These are phyloP conservation scores for Leishmania mexicana DNA, from an alignment of 208 protist species.

Conservation along the genomic window DNA sequence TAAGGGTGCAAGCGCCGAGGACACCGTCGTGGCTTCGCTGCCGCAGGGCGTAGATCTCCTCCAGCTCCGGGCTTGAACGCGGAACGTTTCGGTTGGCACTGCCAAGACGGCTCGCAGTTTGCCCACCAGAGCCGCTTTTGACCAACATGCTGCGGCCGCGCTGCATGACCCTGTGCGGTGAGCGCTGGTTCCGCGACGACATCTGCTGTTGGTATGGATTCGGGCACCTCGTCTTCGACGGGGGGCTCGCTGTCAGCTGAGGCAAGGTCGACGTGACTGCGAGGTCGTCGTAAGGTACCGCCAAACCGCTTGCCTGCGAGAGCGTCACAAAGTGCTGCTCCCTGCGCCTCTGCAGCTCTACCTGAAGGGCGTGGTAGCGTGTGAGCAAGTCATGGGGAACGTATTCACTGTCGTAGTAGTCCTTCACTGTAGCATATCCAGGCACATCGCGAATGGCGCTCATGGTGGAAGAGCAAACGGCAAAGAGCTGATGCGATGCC, in stretches of 20 bases:
- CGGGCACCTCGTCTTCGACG: background rate
- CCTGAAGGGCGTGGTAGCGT: slow-evolving; percentile 33
- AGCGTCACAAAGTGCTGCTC: slow-evolving; percentile 22
- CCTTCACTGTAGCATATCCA: slow-evolving; percentile 30
- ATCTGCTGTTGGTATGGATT: background rate
- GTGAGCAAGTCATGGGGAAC: slow-evolving; percentile 36
- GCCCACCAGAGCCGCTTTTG: slow-evolving; percentile 4
- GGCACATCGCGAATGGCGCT: slow-evolving; percentile 10
- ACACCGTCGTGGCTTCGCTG: background rate
- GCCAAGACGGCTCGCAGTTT: background rate
- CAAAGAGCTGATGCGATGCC: background rate
- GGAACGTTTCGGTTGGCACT: background rate
- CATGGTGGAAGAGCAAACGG: background rate
- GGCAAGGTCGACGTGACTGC: background rate
- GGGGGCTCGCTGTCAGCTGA: background rate
- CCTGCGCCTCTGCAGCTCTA: slow-evolving; percentile 8
- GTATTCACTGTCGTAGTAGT: slow-evolving; percentile 57
- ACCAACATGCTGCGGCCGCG: background rate
- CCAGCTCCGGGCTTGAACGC: background rate
- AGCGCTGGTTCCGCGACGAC: slow-evolving; percentile 3
- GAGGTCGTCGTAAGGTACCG: background rate
- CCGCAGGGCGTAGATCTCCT: background rate
- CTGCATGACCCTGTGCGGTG: background rate
- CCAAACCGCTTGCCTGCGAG: slow-evolving; percentile 1
- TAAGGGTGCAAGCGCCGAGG: slow-evolving; percentile 2